Evolutionary conservation across 2,329 filamentous ascomycete genomes (phyloP).

Genomic region (Sclerotiophoma versabilis): DNA sequence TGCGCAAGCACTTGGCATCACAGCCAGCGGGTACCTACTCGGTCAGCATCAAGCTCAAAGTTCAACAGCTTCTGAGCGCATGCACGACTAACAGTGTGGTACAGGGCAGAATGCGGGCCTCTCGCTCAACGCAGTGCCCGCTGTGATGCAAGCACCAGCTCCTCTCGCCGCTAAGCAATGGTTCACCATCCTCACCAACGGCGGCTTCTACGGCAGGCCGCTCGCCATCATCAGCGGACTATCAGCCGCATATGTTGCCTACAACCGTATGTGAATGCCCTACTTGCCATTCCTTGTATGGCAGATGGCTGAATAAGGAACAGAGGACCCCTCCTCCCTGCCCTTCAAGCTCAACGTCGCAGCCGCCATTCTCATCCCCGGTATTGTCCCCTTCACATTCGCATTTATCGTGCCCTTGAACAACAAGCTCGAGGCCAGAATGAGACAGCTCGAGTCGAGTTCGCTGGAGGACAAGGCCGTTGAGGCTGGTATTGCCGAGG

Average conservation of each 20-base stretch:
- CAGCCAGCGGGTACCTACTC: slow-evolving; percentile 57
- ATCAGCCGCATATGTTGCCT: slow-evolving; percentile 58
- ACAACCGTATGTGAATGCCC: slow-evolving; percentile 38
- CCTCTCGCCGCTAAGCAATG: slow-evolving; percentile 65
- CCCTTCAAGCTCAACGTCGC: slow-evolving; percentile 55
- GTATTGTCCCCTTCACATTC: slow-evolving; percentile 62
- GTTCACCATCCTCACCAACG: slow-evolving; percentile 53
- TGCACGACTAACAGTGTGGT: background rate
- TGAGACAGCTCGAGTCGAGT: slow-evolving; percentile 48
- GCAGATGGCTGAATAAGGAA: slow-evolving; percentile 13
- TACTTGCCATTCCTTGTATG: background rate
- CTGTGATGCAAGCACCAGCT: slow-evolving; percentile 63
- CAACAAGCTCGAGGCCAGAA: slow-evolving; percentile 56
- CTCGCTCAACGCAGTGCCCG: slow-evolving; percentile 58
- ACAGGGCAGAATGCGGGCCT: slow-evolving; percentile 44
- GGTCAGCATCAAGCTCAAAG: slow-evolving; percentile 38
- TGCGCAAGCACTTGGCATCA: slow-evolving; percentile 60
- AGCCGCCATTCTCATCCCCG: slow-evolving; percentile 56
- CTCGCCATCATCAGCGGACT: slow-evolving; percentile 52
- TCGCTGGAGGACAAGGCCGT: slow-evolving; percentile 43
- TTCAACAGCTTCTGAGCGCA: background rate
- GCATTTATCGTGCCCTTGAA: slow-evolving; percentile 58
- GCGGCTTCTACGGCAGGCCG: slow-evolving; percentile 50
- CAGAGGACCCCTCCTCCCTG: slow-evolving; percentile 38
- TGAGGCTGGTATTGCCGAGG: slow-evolving; percentile 50